phyloP scores from a whole-genome alignment of 768 basidiomycete genomes.

The Macrolepiota albuminosa region DNA sequence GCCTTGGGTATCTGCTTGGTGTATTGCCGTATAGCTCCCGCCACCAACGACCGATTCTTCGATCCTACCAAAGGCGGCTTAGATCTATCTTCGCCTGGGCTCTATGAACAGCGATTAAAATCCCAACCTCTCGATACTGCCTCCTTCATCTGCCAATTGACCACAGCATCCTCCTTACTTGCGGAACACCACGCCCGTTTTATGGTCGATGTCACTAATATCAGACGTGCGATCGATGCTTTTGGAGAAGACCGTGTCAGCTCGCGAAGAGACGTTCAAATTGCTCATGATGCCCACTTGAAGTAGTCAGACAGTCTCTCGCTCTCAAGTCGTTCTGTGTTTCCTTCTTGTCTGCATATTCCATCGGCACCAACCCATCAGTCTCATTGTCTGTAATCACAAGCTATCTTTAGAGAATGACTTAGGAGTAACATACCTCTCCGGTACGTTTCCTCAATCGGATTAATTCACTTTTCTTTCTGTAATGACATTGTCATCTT shows the following conservation, averaged over 20 bases:
- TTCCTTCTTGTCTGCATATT: background rate
- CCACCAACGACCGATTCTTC: background rate
- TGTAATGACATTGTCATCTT: too few relatives aligned
- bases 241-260: background rate
- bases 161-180: background rate
- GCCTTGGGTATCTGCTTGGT: background rate
- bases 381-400: background rate
- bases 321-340: background rate
- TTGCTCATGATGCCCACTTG: background rate
- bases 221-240: background rate
- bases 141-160: background rate
- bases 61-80: background rate
- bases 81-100: background rate
- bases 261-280: background rate
- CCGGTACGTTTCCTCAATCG: background rate
- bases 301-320: background rate
- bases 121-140: background rate
- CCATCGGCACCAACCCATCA: background rate
- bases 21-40: background rate
- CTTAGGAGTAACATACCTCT: background rate
- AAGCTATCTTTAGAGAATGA: background rate
- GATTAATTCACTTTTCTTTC: background rate
- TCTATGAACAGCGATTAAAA: background rate
- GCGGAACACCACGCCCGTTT: background rate
- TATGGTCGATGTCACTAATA: background rate